phyloP scores from a whole-genome alignment of 2,329 filamentous ascomycete species.

The Microthyrium microscopicum region DNA sequence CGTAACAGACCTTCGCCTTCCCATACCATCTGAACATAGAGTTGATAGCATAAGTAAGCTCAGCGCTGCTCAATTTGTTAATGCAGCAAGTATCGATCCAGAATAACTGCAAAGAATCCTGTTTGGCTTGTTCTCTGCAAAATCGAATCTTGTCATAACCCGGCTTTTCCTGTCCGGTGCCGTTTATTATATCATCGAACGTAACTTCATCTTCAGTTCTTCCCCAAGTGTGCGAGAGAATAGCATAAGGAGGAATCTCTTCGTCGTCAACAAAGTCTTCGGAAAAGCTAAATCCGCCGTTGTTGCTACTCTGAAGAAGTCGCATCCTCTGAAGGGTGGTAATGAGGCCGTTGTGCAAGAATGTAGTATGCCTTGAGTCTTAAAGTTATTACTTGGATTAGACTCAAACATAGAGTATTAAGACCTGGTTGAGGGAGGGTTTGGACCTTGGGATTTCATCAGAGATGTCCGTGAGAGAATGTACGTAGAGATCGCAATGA shows the following conservation, averaged over 20 bases:
- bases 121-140: conserved; percentile 8
- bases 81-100: conserved; percentile 10
- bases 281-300: conserved; percentile 2
- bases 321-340: too few species aligned
- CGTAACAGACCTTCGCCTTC: conserved; percentile 6
- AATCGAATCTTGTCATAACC: conserved; percentile 10
- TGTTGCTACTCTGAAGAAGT: conserved; percentile 6
- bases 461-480: too few species aligned
- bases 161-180: conserved; percentile 7
- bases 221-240: conserved; percentile 10
- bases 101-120: conserved; percentile 7
- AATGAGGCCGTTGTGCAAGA: too few species aligned
- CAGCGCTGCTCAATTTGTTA: conserved; percentile 6
- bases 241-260: conserved; percentile 9
- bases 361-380: too few species aligned
- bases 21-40: conserved; percentile 10
- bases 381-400: too few species aligned
- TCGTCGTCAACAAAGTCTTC: conserved; percentile 6
- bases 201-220: conserved; percentile 8
- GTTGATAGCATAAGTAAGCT: conserved; percentile 8
- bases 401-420: too few species aligned
- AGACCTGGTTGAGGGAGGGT: too few species aligned
- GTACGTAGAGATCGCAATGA: too few species aligned
- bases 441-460: too few species aligned
- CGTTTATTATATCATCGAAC: conserved; percentile 8